Percentiles rank a stretch among this genome's conserved stretches.
These are phyloP conservation scores for Leccinum variicolor DNA, from an alignment of 768 basidiomycete species.

Conservation along the genomic window DNA sequence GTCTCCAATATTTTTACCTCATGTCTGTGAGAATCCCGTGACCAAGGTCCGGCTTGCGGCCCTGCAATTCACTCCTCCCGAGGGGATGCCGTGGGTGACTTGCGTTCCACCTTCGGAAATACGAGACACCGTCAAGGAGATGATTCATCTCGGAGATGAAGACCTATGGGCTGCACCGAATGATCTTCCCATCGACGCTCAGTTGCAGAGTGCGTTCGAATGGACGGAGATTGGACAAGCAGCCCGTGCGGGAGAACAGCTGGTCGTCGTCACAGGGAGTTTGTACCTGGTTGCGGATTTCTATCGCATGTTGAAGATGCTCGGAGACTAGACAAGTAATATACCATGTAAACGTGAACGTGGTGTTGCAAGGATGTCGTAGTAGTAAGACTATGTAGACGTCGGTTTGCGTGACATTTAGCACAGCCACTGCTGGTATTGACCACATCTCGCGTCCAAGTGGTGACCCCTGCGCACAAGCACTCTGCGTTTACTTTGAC, in stretches of 20 bases:
- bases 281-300: conserved; percentile 94
- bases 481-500: neutral
- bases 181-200: conserved; percentile 27
- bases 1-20: conserved; percentile 54
- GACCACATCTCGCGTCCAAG: neutral
- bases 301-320: conserved; percentile 50
- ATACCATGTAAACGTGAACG: neutral
- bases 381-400: neutral
- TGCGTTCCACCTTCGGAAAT: conserved; percentile 55
- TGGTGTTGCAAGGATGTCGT: neutral
- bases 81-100: conserved; percentile 94
- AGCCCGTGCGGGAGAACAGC: conserved; percentile 22
- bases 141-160: conserved; percentile 39
- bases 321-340: conserved; percentile 5
- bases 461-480: neutral
- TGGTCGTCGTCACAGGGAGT: conserved; percentile 84
- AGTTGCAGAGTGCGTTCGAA: conserved; percentile 50
- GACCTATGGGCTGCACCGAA: conserved; percentile 44
- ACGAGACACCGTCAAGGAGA: conserved; percentile 37
- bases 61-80: conserved; percentile 67
- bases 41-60: conserved; percentile 50
- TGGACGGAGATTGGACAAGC: conserved; percentile 32
- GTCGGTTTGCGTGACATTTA: neutral
- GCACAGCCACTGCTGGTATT: neutral
- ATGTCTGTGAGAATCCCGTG: conserved; percentile 22